Conservation (phyloP, 768 basidiomycete genomes). For the Mycena belliarum region DNA sequence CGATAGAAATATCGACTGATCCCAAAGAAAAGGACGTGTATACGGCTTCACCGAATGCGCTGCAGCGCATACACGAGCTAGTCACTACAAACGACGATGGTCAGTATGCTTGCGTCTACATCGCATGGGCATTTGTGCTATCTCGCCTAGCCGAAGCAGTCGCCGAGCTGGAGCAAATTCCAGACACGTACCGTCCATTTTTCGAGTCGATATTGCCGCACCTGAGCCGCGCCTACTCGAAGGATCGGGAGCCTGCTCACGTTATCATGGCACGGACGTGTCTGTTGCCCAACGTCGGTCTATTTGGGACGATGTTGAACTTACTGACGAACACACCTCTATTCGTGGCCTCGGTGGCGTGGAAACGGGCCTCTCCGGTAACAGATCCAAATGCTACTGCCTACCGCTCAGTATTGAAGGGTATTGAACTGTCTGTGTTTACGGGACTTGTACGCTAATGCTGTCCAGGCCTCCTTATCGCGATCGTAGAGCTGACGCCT, state of each 20-base stretch:
- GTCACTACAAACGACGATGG: constrained; percentile 59
- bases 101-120: constrained; percentile 69
- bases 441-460: neutral
- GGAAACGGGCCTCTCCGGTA: constrained; percentile 66
- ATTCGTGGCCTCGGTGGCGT: constrained; percentile 73
- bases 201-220: constrained; percentile 52
- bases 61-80: constrained; percentile 67
- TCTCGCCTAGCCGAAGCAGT: constrained; percentile 57
- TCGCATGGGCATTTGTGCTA: constrained; percentile 86
- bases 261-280: constrained; percentile 59
- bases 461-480: constrained; percentile 70
- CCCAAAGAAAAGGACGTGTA: constrained; percentile 54
- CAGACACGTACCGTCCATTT: constrained; percentile 55
- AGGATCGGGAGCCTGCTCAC: constrained; percentile 59
- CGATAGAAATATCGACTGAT: constrained; percentile 53
- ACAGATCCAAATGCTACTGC: constrained; percentile 79
- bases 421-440: constrained; percentile 35
- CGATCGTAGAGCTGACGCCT: constrained; percentile 70
- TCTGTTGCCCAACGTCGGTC: constrained; percentile 56
- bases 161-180: constrained; percentile 49
- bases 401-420: constrained; percentile 83
- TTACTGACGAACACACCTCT: constrained; percentile 71
- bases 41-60: constrained; percentile 58
- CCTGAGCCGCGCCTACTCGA: constrained; percentile 45
- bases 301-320: constrained; percentile 57